phyloP scores from a whole-genome alignment of 345 rosid genomes.

The Ceriops tagal region DNA sequence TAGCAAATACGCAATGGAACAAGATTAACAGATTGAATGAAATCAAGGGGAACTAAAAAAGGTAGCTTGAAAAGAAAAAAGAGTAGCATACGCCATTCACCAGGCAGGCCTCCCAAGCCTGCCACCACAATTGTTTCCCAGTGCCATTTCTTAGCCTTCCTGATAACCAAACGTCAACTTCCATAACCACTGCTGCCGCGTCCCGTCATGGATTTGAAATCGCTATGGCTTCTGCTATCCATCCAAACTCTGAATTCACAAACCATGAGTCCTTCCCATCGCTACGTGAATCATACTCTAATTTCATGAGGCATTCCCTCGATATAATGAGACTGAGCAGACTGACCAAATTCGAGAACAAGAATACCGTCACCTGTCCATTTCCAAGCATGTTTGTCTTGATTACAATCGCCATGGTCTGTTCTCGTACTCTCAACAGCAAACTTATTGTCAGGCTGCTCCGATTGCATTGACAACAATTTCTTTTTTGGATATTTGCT shows the following conservation, averaged over 20 bases:
- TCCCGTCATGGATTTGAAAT: constrained; percentile 43
- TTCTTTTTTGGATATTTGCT: constrained; percentile 43
- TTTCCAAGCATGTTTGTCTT: constrained; percentile 48
- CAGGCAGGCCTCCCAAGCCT: constrained; percentile 43
- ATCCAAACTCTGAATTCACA: constrained; percentile 49
- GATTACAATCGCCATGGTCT: constrained; percentile 67
- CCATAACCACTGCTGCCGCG: constrained; percentile 14
- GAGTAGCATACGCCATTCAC: constrained; percentile 44
- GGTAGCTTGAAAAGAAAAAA: not conserved
- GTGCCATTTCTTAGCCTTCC: constrained; percentile 39
- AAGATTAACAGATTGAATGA: not conserved
- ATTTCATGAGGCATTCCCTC: constrained; percentile 50
- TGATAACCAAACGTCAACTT: constrained; percentile 4
- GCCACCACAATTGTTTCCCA: constrained; percentile 54
- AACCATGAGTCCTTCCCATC: constrained; percentile 85
- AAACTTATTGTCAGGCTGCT: not conserved
- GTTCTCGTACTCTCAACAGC: constrained; percentile 63
- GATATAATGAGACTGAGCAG: constrained; percentile 41
- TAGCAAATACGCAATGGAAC: not conserved
- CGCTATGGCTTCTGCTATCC: constrained; percentile 41
- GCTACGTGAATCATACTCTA: constrained; percentile 46
- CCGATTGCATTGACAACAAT: constrained; percentile 25
- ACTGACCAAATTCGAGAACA: constrained; percentile 59
- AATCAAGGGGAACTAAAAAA: not conserved
- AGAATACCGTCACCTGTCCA: constrained; percentile 61